Base-by-base conservation (phyloP, 2,329 filamentous ascomycete species). In the Parafenestella ontariensis region DNA sequence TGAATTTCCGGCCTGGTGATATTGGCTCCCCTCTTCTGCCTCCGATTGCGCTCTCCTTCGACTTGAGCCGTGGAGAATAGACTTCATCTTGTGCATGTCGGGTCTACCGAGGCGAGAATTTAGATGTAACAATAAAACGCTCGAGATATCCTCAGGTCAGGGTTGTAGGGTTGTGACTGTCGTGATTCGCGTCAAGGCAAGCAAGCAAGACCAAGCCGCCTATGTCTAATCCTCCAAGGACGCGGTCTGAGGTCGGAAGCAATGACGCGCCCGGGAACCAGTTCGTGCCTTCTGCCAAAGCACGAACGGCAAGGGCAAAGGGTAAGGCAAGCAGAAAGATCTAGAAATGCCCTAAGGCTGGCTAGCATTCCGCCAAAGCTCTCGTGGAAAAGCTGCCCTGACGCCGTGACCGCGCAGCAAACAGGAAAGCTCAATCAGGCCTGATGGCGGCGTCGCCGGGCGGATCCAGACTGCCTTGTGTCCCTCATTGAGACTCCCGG, bases 41-140 rank as follows among this genome's bases (percentile, higher is more conserved):
- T 49, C 18, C 33, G 52, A 49, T 8, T 53, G 49, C 17, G 55
- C 49, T 42, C 41, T 54, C 34, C 42, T 61, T 52, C 42, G 54
- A 33, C 46, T 49, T 36, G 56, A 52, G 28, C 52, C 55, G 21
- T 58, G 56, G 29, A 66, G 55, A 23, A 65, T 46, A 17, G 57
- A 42, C 50, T 61, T 65, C 23, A 65, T 23, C 34, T 64, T 66
- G 20, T 56, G 54, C 62, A 65, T 66, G 28, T 48, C 26, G 36
- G 18, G 3, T 15, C 15, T 21, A 10, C 23, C 18, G 13, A 37
- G 18, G 5, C 10, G 18, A 2, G 5, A 39, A 11, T 39, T 21
- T 18, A 37, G 6, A 4, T 5, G 17, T 24, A 24, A 24, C 11
- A 9, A 15, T 13, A 40, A 11, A 21, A 3, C 7, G 11, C 11